Evolutionary conservation across 2,329 filamentous ascomycete genomes (phyloP).

Genomic region (Fusarium foetens): DNA sequence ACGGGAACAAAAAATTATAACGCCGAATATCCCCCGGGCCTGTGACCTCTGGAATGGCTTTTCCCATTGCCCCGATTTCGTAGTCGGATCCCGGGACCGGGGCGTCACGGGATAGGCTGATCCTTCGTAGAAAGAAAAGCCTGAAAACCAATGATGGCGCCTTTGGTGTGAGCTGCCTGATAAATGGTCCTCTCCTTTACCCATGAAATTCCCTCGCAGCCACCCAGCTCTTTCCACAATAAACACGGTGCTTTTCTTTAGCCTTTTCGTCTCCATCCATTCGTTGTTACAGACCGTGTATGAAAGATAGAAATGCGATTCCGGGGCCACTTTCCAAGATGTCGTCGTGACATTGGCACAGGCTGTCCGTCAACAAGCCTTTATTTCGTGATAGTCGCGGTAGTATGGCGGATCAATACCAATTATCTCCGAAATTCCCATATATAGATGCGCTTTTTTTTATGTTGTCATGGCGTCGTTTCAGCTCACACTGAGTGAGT

Average conservation of each 20-base stretch:
- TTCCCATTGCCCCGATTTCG: conserved; percentile 27
- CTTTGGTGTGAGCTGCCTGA: conserved; percentile 8
- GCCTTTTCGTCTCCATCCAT: conserved; percentile 25
- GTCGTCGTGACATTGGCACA: background rate
- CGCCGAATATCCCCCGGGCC: conserved; percentile 39
- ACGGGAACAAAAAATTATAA: conserved; percentile 34
- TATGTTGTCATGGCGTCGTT: conserved; percentile 33
- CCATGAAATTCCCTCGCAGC: conserved; percentile 5
- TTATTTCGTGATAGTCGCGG: conserved; percentile 5
- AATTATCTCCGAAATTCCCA: conserved; percentile 23
- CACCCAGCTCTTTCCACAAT: conserved; percentile 20
- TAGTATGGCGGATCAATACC: conserved; percentile 17
- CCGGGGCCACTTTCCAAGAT: conserved; percentile 31
- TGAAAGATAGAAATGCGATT: conserved; percentile 21
- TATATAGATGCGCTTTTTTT: conserved; percentile 34
- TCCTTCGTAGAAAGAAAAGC: conserved; percentile 23
- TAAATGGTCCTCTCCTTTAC: conserved; percentile 14
- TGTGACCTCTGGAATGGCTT: conserved; percentile 20
- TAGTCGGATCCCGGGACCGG: conserved; percentile 9
- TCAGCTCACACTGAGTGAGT: conserved; percentile 31
- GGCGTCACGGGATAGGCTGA: conserved; percentile 32
- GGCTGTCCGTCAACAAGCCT: conserved; percentile 6
- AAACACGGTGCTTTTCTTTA: conserved; percentile 41
- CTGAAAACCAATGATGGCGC: conserved; percentile 20
- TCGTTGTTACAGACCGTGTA: conserved; percentile 28